phyloP scores from a whole-genome alignment of 2,329 filamentous ascomycete species.

The Aspergillus sp. region DNA sequence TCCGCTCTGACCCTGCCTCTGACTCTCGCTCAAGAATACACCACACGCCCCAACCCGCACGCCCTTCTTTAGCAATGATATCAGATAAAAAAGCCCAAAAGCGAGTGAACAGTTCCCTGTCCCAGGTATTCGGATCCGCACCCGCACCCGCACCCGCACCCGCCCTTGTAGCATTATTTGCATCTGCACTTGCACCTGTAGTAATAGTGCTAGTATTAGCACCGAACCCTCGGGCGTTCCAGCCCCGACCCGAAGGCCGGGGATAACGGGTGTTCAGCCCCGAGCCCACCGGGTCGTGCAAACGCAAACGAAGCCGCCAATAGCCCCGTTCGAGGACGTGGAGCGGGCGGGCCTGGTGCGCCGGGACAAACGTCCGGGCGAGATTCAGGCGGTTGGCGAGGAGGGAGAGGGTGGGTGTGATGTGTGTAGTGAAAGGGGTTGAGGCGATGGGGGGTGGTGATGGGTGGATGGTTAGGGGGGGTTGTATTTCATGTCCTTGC shows the following conservation, averaged over 20 bases:
- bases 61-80: slow-evolving; percentile 31
- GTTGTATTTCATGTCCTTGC: not conserved
- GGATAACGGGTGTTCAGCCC: too few species aligned
- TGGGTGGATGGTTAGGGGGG: slow-evolving; percentile 44
- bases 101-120: slow-evolving; percentile 24
- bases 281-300: slow-evolving; percentile 40
- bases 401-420: slow-evolving; percentile 51
- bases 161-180: not conserved
- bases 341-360: slow-evolving; percentile 43
- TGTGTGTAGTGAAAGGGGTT: slow-evolving; percentile 43
- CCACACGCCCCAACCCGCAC: slow-evolving; percentile 43
- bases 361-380: slow-evolving; percentile 49
- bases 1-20: not conserved
- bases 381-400: slow-evolving; percentile 51
- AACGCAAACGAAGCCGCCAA: slow-evolving; percentile 61
- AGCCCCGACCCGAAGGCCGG: too few species aligned
- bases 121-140: slow-evolving; percentile 20
- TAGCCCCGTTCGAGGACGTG: slow-evolving; percentile 64
- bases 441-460: slow-evolving; percentile 48
- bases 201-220: not conserved
- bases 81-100: slow-evolving; percentile 38
- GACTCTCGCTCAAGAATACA: slow-evolving; percentile 25
- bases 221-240: not conserved
- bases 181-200: not conserved
- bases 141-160: not conserved